phyloP scores from a whole-genome alignment of 345 rosid species.

The Salix exigua region DNA sequence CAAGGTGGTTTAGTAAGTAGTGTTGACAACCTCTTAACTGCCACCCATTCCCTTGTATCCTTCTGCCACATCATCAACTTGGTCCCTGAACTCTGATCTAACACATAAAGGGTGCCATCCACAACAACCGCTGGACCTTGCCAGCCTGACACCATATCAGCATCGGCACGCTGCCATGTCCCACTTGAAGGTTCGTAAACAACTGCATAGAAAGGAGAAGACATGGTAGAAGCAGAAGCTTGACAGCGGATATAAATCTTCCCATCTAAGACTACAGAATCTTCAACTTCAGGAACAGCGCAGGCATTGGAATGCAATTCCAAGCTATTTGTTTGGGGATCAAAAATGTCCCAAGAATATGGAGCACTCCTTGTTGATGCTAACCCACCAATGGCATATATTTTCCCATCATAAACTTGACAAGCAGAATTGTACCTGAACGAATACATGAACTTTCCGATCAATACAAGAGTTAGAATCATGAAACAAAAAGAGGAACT shows the following conservation, averaged over 20 bases:
- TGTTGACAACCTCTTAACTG: constrained; percentile 59
- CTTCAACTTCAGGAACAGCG: constrained; percentile 51
- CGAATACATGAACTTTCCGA: background rate
- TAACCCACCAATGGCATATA: constrained; percentile 68
- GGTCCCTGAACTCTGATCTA: constrained; percentile 73
- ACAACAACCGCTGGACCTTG: constrained; percentile 71
- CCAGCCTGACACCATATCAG: constrained; percentile 69
- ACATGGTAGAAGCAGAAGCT: constrained; percentile 19
- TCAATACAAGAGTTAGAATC: background rate
- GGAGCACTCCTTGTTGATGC: constrained; percentile 42
- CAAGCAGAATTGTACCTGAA: constrained; percentile 80
- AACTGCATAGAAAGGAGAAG: constrained; percentile 34
- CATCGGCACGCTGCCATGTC: constrained; percentile 62
- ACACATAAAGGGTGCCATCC: constrained; percentile 57
- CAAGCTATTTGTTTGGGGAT: constrained; percentile 46
- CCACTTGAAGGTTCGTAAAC: constrained; percentile 47
- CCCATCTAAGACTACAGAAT: constrained; percentile 63
- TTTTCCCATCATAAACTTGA: constrained; percentile 54
- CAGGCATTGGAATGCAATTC: constrained; percentile 34
- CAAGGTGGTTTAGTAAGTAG: constrained; percentile 65
- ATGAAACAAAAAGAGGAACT: background rate
- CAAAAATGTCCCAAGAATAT: constrained; percentile 64
- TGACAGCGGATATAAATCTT: constrained; percentile 54
- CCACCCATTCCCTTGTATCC: constrained; percentile 54
- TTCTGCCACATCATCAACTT: constrained; percentile 66